Percentiles rank a stretch among this genome's conserved stretches.
phyloP scores from a whole-genome alignment of 192 early-diverging fungal species.

The Coemansia sp. region DNA sequence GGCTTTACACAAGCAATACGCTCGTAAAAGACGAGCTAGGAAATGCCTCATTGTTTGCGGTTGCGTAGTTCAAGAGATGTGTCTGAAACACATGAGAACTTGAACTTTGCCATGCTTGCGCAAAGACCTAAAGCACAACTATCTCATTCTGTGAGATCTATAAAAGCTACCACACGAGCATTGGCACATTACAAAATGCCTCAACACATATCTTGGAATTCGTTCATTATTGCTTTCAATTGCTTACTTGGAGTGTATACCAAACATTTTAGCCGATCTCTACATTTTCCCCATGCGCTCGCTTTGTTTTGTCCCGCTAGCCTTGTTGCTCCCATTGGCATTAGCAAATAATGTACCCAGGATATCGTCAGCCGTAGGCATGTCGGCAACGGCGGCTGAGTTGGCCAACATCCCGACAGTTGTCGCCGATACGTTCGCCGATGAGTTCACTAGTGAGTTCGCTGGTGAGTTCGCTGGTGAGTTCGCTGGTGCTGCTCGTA shows the following conservation, averaged over 20 bases:
- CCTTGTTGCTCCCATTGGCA: not conserved
- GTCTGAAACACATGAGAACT: conserved; percentile 10
- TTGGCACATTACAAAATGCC: not conserved
- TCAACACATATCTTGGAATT: not conserved
- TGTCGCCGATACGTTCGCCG: not conserved
- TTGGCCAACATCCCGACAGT: not conserved
- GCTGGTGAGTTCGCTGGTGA: too few relatives aligned
- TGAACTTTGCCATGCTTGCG: too few relatives aligned
- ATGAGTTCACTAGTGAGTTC: too few relatives aligned
- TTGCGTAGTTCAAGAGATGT: not conserved
- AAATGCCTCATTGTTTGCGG: not conserved
- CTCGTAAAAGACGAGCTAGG: not conserved
- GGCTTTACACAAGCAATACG: not conserved
- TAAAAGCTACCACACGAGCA: not conserved
- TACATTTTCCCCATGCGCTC: not conserved
- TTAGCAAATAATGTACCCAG: not conserved
- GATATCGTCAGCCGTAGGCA: not conserved
- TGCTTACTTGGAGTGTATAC: too few relatives aligned
- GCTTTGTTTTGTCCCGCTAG: not conserved
- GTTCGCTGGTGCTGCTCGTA: not conserved
- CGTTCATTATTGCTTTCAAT: too few relatives aligned
- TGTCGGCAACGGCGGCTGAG: not conserved
- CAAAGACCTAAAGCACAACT: not conserved
- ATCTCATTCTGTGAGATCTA: not conserved
- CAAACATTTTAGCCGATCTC: not conserved